Base-by-base conservation (phyloP, 139 green algal genomes). In the Micractinium sp. region DNA sequence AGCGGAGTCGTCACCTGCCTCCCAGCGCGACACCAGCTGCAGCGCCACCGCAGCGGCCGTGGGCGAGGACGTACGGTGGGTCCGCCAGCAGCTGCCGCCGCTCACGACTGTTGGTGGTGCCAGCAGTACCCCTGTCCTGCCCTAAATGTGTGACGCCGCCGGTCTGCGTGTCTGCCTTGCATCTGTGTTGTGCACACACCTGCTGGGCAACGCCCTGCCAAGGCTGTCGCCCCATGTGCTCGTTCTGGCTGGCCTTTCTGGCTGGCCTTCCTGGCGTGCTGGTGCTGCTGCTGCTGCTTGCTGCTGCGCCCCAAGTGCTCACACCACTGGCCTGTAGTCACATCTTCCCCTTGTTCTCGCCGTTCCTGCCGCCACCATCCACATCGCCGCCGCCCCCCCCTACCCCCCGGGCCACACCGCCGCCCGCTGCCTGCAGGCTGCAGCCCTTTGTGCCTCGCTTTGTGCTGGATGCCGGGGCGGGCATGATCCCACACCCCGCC, bases 401-500 rank as follows among this genome's bases (percentile, higher is more conserved):
- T 19, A 16, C 75, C 60, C 36, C 38, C 63, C 14, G 20, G 20
- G 63, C 63, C 47, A 13, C 53, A 0, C 13, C 29, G 2, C 73
- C 38, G 14, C 56, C 38, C 20, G 38, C 5, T 13, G 22, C 0
- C 13, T 38, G 47, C 71, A 91, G 84, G 39, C 85, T 81, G 80
- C 69, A 81, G 67, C 35, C 88, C 0, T 81, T 60, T 27, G 69
- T 81, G 53, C 84, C 79, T 18, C 66, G 47, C 25, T 73, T 97
- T 66, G 14, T 91, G 66, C 82, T 97, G 83, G 29, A 79, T 1
- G 89, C 93, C 39, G 96, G 95, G 25, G 94, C 94, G 7, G 94
- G 89, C 75, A 93, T 97, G 91, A 93, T 98, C 83, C 96, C 96
- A 5, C 96, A 98, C 90, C 96, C 96, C 35, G 95, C 95, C 80